A percentile compares a stretch with the other conserved stretches of the same genome.
phyloP scores from a whole-genome alignment of 2,329 filamentous ascomycete genomes.

The Pochonia chlamydosporia region DNA sequence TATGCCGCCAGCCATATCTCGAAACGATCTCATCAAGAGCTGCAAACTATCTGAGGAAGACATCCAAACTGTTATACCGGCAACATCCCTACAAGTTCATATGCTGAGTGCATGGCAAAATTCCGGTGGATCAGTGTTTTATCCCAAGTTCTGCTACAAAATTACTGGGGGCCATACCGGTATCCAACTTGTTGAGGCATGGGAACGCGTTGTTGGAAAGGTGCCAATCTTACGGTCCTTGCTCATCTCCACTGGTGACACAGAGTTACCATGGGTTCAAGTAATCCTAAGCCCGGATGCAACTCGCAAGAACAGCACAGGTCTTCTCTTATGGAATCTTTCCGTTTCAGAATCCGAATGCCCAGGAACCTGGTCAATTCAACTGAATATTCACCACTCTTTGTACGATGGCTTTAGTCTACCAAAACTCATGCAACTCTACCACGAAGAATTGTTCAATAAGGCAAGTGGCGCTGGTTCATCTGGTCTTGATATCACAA shows the following conservation, averaged over 20 bases:
- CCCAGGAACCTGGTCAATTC: conserved; percentile 22
- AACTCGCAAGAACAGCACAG: background rate
- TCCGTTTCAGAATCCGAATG: conserved; percentile 7
- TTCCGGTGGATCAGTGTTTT: conserved; percentile 62
- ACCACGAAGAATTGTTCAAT: conserved; percentile 10
- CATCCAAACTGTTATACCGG: conserved; percentile 58
- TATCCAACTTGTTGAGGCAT: conserved; percentile 48
- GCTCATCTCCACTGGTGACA: conserved; percentile 49
- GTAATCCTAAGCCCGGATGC: conserved; percentile 36
- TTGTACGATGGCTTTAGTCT: conserved; percentile 85
- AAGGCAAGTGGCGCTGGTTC: conserved; percentile 5
- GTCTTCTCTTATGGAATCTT: conserved; percentile 19
- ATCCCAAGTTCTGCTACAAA: conserved; percentile 62
- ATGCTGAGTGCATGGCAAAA: conserved; percentile 75
- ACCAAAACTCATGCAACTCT: conserved; percentile 47
- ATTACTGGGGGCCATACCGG: conserved; percentile 34
- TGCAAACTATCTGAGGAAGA: conserved; percentile 35
- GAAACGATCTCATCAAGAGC: conserved; percentile 28
- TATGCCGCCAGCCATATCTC: conserved; percentile 31
- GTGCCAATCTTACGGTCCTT: conserved; percentile 63
- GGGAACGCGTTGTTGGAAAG: conserved; percentile 50
- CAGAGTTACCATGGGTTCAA: conserved; percentile 55
- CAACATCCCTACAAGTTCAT: conserved; percentile 72
- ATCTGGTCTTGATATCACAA: conserved; percentile 8
- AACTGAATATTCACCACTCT: conserved; percentile 72